Conservation (phyloP, 2,329 filamentous ascomycete genomes). For the Ceratocystis lukuohia region DNA sequence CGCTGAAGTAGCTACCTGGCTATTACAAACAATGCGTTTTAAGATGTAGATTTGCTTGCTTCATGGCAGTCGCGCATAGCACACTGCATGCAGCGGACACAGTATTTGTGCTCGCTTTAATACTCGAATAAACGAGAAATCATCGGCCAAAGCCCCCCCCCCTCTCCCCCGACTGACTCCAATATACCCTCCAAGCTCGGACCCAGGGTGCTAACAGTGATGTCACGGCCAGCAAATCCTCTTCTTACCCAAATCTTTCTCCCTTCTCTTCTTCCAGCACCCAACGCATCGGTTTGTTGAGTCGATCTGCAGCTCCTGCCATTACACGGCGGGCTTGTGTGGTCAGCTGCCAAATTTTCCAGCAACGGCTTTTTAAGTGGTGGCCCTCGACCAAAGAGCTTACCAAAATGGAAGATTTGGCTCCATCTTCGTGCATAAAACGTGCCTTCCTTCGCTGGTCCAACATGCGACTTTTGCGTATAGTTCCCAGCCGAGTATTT, state of each 20-base stretch:
- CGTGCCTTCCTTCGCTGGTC: constrained; percentile 8
- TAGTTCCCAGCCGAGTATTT: constrained; percentile 8
- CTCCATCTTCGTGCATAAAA: constrained; percentile 15
- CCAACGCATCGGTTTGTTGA: background rate
- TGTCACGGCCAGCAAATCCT: background rate
- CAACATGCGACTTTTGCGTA: constrained; percentile 7
- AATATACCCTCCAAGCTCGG: constrained; percentile 1
- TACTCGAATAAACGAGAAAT: background rate
- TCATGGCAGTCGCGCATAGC: background rate
- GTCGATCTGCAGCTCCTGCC: background rate
- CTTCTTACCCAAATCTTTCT: background rate
- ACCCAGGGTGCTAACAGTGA: background rate
- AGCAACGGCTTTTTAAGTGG: background rate
- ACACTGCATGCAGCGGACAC: background rate
- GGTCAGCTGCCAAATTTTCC: constrained; percentile 5
- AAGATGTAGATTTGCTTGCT: background rate
- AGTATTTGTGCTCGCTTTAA: background rate
- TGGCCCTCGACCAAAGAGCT: background rate
- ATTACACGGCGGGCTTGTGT: background rate
- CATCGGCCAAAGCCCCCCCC: background rate
- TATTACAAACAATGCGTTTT: background rate
- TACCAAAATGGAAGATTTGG: background rate
- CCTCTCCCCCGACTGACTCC: background rate
- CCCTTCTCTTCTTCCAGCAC: background rate
- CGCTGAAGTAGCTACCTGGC: background rate